Base-by-base conservation (phyloP, 192 early-diverging fungal species). In the Coemansia sp. region DNA sequence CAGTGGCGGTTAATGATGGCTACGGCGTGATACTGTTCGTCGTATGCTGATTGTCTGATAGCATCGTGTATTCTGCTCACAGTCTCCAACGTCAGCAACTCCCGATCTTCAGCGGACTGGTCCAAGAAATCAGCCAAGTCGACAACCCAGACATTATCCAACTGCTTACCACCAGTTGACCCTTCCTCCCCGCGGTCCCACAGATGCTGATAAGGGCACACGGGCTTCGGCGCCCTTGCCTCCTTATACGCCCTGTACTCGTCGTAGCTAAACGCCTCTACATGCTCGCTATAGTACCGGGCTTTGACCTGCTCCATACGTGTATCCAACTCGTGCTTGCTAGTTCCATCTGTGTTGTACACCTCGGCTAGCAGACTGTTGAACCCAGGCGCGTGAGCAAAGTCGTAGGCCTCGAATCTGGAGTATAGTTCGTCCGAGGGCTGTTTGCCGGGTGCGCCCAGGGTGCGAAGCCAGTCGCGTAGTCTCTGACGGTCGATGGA, bases 191-290 rank as follows among this genome's bases (percentile, higher is more conserved):
- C 66, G 31, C 41, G 46, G 1, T 81, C 73, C 78, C 78, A 81
- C 63, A 81, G 53, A 60, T 81, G 73, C 67, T 81, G 78, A 67
- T 81, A 81, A 42, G 78, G 78, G 14, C 78, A 81, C 34, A 72
- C 64, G 13, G 73, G 70, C 46, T 72, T 72, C 21, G 73, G 78
- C 40, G 63, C 59, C 29, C 19, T 73, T 36, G 31, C 46, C 24
- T 69, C 66, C 56, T 66, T 75, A 53, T 44, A 66, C 24, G 19
- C 40, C 13, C 21, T 19, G 67, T 81, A 81, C 60, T 45, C 61
- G 6, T 59, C 64, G 17, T 75, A 75, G 42, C 67, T 45, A 8
- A 81, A 11, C 0, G 66, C 50, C 42, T 75, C 78, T 0, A 81
- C 56, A 0, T 74, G 59, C 2, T 40, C 34, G 66, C 19, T 68